Evolutionary conservation across 2,329 filamentous ascomycete species (phyloP), one percentile per base, ranked within the genome.

Genomic region (Myriosclerotinia scirpicola): DNA sequence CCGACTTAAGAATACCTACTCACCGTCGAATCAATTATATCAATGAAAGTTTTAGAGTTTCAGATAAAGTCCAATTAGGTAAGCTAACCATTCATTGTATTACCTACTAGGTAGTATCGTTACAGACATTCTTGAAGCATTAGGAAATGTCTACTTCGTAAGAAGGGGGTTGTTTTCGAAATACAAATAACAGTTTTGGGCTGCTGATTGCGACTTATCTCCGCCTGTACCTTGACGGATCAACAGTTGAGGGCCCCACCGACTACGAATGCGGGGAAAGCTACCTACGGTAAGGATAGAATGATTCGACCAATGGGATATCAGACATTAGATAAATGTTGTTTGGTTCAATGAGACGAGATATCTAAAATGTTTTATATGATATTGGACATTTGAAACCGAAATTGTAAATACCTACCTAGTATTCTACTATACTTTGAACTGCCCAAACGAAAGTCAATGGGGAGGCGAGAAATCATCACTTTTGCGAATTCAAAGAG

Each of bases 181-280:
- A 26, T 26, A 2, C 26, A 26, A 26, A 26, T 26, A 3, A 26
- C 26, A 26, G 26, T 26, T 26, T 26, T 26, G 26, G 26, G 26
- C 26, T 26, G 34, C 14, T 20, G 30, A 61, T 38, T 22, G 30
- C 44, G 20, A 61, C 22, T 61, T 61, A 38, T 50, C 30, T 38
- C 58, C 44, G 20, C 8, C 5, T 12, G 36, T 42, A 7, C 20
- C 12, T 55, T 55, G n/a, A 30, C 12, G 34, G n/a, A 26, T 26
- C 26, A 26, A 26, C 26, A 26, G 26, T 26, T 40, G 59, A 52
- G 34, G 38, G 30, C 58, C 58, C 58, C 58, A 61, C 59, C n/a
- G 11, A 52, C 48, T n/a, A 40, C 34, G 59, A 30, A 62, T 62
- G 59, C 59, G 59, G 59, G 59, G 59, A 53, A 36, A 53, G 59